Evolutionary conservation across 306 rosid genomes (phyloP).

Genomic region (Hippophae gyantsensis): DNA sequence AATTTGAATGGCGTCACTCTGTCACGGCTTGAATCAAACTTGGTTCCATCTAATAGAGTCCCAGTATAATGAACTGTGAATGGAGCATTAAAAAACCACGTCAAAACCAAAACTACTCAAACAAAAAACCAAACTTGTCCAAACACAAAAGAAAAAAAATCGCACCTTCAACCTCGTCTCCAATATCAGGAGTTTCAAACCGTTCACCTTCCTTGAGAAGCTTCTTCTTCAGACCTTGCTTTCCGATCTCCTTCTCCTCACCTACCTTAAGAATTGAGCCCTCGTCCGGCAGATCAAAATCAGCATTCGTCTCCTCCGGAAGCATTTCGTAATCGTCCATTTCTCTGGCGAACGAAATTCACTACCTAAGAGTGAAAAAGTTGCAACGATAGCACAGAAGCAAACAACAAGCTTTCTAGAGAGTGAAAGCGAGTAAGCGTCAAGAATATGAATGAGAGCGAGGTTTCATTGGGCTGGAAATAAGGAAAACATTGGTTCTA

Average conservation of each 20-base stretch:
- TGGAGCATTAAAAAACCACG: not conserved
- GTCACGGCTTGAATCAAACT: constrained; percentile 92
- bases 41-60: constrained; percentile 77
- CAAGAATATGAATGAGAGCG: not conserved
- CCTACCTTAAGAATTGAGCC: constrained; percentile 48
- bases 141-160: not conserved
- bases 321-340: constrained; percentile 71
- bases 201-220: constrained; percentile 72
- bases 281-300: constrained; percentile 51
- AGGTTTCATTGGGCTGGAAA: not conserved
- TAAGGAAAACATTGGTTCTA: constrained; percentile 28
- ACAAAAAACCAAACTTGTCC: not conserved
- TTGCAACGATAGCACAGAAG: not conserved
- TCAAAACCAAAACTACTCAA: not conserved
- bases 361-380: not conserved
- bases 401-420: not conserved
- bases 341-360: not conserved
- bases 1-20: constrained; percentile 62
- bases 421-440: not conserved
- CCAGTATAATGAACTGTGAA: constrained; percentile 80
- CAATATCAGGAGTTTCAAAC: constrained; percentile 71
- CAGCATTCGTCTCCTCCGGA: constrained; percentile 50
- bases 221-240: constrained; percentile 78
- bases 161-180: constrained; percentile 90
- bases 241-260: constrained; percentile 86